phyloP scores from a whole-genome alignment of 2,329 filamentous ascomycete genomes.

The Rachicladosporium sp. region DNA sequence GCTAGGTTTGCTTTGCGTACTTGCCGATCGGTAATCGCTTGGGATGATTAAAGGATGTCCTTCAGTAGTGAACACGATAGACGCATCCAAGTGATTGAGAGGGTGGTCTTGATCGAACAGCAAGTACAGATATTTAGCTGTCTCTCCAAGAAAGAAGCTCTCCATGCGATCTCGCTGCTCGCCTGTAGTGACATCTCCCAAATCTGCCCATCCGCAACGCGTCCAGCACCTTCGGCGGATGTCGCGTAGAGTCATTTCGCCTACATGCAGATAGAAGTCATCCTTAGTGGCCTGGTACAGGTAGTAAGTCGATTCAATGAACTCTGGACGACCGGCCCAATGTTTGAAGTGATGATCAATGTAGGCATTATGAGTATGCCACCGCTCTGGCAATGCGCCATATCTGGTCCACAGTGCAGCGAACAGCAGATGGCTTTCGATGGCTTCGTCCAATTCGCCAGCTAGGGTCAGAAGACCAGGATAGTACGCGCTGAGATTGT shows the following conservation, averaged over 20 bases:
- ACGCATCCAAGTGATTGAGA: slow-evolving; percentile 71
- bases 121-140: slow-evolving; percentile 87
- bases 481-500: slow-evolving; percentile 91
- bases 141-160: slow-evolving; percentile 95
- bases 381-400: slow-evolving; percentile 84
- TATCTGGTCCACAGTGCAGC: slow-evolving; percentile 92
- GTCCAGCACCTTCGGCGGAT: slow-evolving; percentile 83
- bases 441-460: slow-evolving; percentile 81
- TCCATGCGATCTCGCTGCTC: slow-evolving; percentile 94
- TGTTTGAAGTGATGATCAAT: slow-evolving; percentile 80
- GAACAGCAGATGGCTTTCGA: slow-evolving; percentile 79
- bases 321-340: slow-evolving; percentile 93
- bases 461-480: slow-evolving; percentile 76
- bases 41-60: slow-evolving; percentile 78
- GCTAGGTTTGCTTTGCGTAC: slow-evolving; percentile 1
- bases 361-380: slow-evolving; percentile 54
- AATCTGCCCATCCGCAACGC: slow-evolving; percentile 81
- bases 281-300: slow-evolving; percentile 88
- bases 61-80: slow-evolving; percentile 91
- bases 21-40: background rate
- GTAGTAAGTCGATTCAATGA: slow-evolving; percentile 93
- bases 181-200: slow-evolving; percentile 50
- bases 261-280: slow-evolving; percentile 90
- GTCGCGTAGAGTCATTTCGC: slow-evolving; percentile 87
- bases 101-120: slow-evolving; percentile 79